phyloP scores from a whole-genome alignment of 106 monocot genomes.

The Dendrobium catenatum region DNA sequence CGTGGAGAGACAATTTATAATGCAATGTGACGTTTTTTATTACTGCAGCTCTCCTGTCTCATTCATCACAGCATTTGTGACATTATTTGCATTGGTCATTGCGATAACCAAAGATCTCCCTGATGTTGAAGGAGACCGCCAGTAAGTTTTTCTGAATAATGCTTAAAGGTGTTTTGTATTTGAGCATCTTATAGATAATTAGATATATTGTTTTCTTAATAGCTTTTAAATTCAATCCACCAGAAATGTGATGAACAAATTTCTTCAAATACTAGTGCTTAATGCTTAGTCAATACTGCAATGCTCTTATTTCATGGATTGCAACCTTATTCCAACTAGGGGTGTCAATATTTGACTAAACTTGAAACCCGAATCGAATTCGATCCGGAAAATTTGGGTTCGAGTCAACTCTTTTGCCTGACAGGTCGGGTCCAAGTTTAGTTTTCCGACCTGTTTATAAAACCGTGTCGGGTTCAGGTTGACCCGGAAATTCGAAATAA shows the following conservation, averaged over 20 bases:
- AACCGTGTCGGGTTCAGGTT: no score
- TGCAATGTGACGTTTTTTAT: constrained; percentile 37
- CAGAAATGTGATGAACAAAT: background rate
- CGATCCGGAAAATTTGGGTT: no score
- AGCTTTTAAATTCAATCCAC: background rate
- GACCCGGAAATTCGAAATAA: no score
- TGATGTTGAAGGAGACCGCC: constrained; percentile 97
- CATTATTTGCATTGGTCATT: constrained; percentile 95
- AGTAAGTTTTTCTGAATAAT: constrained; percentile 41
- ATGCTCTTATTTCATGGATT: background rate
- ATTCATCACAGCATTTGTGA: constrained; percentile 92
- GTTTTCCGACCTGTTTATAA: no score
- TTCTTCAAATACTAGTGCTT: background rate
- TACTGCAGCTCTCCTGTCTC: constrained; percentile 87
- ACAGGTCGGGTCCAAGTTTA: no score
- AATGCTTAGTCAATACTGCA: background rate
- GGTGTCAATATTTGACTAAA: no score
- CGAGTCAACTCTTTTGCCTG: no score
- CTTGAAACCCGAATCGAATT: no score
- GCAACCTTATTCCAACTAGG: background rate
- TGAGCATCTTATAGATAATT: background rate
- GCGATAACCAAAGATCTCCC: constrained; percentile 99
- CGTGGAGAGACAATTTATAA: constrained; percentile 48
- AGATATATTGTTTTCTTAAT: no score
- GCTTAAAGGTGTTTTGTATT: background rate